Evolutionary conservation across 2,329 filamentous ascomycete species (phyloP).

Genomic region (Penicillium sp.): DNA sequence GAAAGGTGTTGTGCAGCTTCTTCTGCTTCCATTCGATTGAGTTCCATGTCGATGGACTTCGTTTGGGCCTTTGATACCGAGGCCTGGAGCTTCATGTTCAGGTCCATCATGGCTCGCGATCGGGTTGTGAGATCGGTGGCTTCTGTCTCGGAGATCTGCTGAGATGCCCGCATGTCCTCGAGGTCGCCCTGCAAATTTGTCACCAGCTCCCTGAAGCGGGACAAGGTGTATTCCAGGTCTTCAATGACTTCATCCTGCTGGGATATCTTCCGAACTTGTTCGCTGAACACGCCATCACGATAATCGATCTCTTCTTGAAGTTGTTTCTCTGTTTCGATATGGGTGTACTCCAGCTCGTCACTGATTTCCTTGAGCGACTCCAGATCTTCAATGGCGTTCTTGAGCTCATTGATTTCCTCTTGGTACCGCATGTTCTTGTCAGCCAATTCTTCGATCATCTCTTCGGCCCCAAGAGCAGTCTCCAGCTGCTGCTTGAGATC

Average conservation of each 20-base stretch:
- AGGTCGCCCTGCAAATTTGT: slow-evolving; percentile 80
- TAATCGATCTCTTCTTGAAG: slow-evolving; percentile 91
- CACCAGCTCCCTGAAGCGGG: slow-evolving; percentile 84
- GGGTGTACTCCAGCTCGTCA: slow-evolving; percentile 90
- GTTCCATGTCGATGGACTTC: slow-evolving; percentile 89
- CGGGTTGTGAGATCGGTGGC: slow-evolving; percentile 85
- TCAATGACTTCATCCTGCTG: slow-evolving; percentile 78
- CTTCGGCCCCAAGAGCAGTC: slow-evolving; percentile 80
- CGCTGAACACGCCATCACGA: slow-evolving; percentile 78
- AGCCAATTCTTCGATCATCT: slow-evolving; percentile 89
- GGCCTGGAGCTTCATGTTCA: slow-evolving; percentile 89
- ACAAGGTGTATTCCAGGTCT: slow-evolving; percentile 86
- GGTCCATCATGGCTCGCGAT: slow-evolving; percentile 91
- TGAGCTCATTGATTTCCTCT: slow-evolving; percentile 79
- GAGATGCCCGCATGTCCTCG: slow-evolving; percentile 87
- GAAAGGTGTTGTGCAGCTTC: slow-evolving; percentile 84
- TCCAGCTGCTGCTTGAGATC: slow-evolving; percentile 90
- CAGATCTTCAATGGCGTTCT: slow-evolving; percentile 78
- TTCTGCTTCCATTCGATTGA: slow-evolving; percentile 81
- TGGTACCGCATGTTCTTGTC: slow-evolving; percentile 81
- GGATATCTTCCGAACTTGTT: slow-evolving; percentile 69
- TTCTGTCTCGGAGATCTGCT: slow-evolving; percentile 88
- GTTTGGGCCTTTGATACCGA: slow-evolving; percentile 88
- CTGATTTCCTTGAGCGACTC: slow-evolving; percentile 89
- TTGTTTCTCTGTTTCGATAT: slow-evolving; percentile 89